Conservation (phyloP, 805 yeast genomes). For the Cyberlindnera mycetangii region DNA sequence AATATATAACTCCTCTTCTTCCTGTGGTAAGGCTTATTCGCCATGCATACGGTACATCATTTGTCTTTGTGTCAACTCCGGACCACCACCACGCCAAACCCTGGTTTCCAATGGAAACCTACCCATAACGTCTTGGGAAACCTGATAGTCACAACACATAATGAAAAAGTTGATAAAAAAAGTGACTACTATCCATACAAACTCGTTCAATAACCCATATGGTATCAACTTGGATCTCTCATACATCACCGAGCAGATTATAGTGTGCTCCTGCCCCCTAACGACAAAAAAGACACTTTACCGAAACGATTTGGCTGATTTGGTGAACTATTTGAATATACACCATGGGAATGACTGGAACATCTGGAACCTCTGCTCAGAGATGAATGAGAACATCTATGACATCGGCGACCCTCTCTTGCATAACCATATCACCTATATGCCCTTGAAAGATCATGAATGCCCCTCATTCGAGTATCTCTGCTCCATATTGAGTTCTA, state of each 20-base stretch:
- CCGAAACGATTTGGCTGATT: conserved; percentile 49
- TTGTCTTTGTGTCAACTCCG: not conserved
- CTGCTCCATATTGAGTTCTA: conserved; percentile 12
- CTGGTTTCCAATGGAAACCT: too few relatives aligned
- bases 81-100: too few relatives aligned
- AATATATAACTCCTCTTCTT: too few relatives aligned
- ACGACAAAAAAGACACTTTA: conserved; percentile 40
- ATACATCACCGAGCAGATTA: conserved; percentile 58
- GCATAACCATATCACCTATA: conserved; percentile 12
- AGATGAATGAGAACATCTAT: conserved; percentile 38
- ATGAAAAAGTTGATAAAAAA: conserved; percentile 8
- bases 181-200: conserved; percentile 12
- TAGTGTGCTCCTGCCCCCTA: conserved; percentile 79
- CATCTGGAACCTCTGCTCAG: conserved; percentile 69
- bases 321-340: conserved; percentile 44
- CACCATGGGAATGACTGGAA: conserved; percentile 62
- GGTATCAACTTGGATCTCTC: conserved; percentile 55
- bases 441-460: conserved; percentile 74
- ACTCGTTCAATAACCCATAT: conserved; percentile 25
- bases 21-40: too few relatives aligned
- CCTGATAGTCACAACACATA: not conserved
- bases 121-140: too few relatives aligned
- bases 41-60: too few relatives aligned
- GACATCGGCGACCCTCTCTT: conserved; percentile 24
- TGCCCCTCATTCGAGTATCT: conserved; percentile 65